Conservation (phyloP, 495 filamentous ascomycete genomes). For the Penicillium angulare region DNA sequence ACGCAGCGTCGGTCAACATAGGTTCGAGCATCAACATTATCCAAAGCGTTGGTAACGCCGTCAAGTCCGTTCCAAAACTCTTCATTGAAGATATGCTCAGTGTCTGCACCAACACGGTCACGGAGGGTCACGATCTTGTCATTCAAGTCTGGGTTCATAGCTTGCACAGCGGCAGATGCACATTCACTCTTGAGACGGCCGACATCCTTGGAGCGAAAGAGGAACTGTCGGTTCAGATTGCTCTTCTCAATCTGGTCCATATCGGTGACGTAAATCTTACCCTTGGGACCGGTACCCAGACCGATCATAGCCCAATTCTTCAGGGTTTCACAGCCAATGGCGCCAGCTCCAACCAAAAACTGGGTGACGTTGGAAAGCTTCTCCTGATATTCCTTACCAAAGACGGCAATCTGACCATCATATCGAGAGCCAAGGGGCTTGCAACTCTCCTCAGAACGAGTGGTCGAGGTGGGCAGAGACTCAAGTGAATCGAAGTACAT, state of each 20-base stretch:
- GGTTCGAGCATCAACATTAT: constrained; percentile 96
- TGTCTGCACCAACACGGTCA: constrained; percentile 89
- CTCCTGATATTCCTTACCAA: constrained; percentile 89
- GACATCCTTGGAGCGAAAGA: constrained; percentile 93
- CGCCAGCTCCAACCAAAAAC: constrained; percentile 95
- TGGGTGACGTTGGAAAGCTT: constrained; percentile 84
- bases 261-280: constrained; percentile 88
- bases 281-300: constrained; percentile 81
- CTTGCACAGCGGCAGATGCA: constrained; percentile 80
- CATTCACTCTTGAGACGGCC: constrained; percentile 97
- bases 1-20: constrained; percentile 98
- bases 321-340: constrained; percentile 98
- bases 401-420: constrained; percentile 96
- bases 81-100: constrained; percentile 93
- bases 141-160: constrained; percentile 90
- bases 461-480: constrained; percentile 72
- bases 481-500: constrained; percentile 98
- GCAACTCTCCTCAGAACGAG: constrained; percentile 83
- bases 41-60: constrained; percentile 92
- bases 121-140: constrained; percentile 81
- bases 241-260: constrained; percentile 99
- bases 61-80: constrained; percentile 90
- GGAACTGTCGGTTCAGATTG: constrained; percentile 96
- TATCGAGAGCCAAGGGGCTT: constrained; percentile 80
- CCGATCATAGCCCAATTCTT: constrained; percentile 99